A percentile compares a stretch with the other conserved stretches of the same genome.
Evolutionary conservation across 805 yeast genomes (phyloP).

Genomic region (Zygosaccharomyces pseudorouxii): DNA sequence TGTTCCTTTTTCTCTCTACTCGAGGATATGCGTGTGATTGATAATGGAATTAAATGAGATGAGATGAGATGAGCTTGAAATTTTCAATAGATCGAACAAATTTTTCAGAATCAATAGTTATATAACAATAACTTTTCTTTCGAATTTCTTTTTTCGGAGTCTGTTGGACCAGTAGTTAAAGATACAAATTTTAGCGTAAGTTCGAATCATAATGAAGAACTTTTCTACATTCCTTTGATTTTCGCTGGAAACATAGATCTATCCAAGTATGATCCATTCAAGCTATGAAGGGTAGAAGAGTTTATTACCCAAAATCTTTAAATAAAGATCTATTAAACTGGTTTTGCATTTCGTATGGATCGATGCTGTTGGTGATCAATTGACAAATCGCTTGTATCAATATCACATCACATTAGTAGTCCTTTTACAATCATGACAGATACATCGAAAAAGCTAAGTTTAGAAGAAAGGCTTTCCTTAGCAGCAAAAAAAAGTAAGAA

Average conservation of each 20-base stretch:
- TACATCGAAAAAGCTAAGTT: slow-evolving; percentile 57
- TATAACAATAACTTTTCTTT: too few species aligned
- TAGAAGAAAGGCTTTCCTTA: slow-evolving; percentile 79
- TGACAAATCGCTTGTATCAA: not conserved
- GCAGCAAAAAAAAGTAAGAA: slow-evolving; percentile 55
- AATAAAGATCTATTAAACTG: not conserved
- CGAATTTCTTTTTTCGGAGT: too few species aligned
- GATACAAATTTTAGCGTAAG: not conserved
- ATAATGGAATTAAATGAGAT: slow-evolving; percentile 9
- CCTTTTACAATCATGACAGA: slow-evolving; percentile 7
- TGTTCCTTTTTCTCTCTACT: not conserved
- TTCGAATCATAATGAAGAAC: not conserved
- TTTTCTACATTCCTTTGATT: too few species aligned
- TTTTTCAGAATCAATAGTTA: not conserved
- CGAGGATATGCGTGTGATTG: not conserved
- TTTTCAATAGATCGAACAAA: not conserved
- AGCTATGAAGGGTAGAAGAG: too few species aligned
- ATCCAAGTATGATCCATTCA: too few species aligned
- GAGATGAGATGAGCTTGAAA: slow-evolving; percentile 4
- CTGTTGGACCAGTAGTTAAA: too few species aligned
- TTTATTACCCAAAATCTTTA: not conserved
- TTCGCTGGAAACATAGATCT: too few species aligned
- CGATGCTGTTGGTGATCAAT: not conserved
- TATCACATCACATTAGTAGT: not conserved
- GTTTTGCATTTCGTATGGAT: not conserved